Base-by-base conservation (phyloP, 495 filamentous ascomycete genomes). In the Annulohypoxylon stygium region DNA sequence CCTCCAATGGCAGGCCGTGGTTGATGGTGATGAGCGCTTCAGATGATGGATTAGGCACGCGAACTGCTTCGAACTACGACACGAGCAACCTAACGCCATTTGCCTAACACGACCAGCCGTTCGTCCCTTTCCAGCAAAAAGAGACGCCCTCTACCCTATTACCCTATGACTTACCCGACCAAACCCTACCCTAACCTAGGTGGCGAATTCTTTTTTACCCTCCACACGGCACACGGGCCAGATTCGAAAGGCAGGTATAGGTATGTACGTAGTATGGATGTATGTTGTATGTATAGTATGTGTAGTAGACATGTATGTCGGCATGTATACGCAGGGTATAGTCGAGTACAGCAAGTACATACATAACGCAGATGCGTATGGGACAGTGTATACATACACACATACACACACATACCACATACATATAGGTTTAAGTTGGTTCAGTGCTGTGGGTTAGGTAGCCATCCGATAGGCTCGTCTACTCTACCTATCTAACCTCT, bases 391-490 rank as follows among this genome's bases (percentile, higher is more conserved):
- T 39, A 58, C 18, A 39, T 57, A 37, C 8, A 20, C 18, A 23
- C 9, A 33, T 39, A 30, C 2, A 30, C 30, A 23, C 20, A 23
- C 20, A 23, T 23, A 23, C 20, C 2, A 30, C 30, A 30, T 30
- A 30, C 30, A 30, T 30, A 30, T 30, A 30, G 30, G 30, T 30
- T 30, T 30, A 58, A 36, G 54, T 65, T 41, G 50, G 23, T 45
- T 65, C 34, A 37, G 36, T 25, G 18, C 47, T 18, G 39, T 43
- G 39, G 48, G 47, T 58, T 45, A 54, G 69, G 50, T 71, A 54
- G 69, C 20, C 37, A 62, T 65, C 69, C 69, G 69, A 71, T 71
- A 71, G 69, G 69, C n/a, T 50, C 63, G 37, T 25, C 61, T 34
- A 55, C 25, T 30, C 47, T 37, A n/a, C 34, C 25, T 50, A 30